Conservation (phyloP, 495 filamentous ascomycete genomes). For the Schizothecium vesticola region DNA sequence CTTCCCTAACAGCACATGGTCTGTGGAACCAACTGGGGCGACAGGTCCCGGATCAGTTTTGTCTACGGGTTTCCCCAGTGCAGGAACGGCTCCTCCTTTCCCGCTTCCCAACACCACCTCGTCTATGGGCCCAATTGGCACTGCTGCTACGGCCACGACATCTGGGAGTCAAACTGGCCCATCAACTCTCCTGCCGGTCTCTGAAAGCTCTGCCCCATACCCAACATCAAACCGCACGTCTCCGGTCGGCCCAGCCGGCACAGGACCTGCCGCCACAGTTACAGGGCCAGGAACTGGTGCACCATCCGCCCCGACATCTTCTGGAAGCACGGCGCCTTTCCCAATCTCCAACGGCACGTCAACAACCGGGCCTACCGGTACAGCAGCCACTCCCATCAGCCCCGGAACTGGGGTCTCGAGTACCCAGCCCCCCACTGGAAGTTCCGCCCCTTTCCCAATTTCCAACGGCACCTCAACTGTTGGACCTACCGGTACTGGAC, state of each 20-base stretch:
- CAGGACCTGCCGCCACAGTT: background rate
- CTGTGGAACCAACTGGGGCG: background rate
- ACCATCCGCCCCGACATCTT: background rate
- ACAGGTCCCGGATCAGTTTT: background rate
- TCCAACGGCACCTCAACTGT: slow-evolving; percentile 7
- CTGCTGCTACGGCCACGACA: background rate
- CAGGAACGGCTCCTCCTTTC: slow-evolving; percentile 2
- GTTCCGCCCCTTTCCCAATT: background rate
- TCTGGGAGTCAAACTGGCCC: background rate
- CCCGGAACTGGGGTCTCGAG: background rate
- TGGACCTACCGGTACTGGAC: background rate
- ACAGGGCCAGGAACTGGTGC: background rate
- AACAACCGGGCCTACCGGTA: background rate
- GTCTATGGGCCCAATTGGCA: slow-evolving; percentile 2
- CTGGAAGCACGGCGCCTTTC: background rate
- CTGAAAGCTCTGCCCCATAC: background rate
- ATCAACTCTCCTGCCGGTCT: background rate
- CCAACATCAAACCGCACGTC: background rate
- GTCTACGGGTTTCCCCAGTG: background rate
- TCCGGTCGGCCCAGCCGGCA: background rate
- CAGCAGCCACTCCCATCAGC: background rate
- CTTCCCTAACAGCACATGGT: background rate
- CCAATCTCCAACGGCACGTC: background rate
- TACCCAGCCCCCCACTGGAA: background rate
- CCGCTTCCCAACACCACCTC: slow-evolving; percentile 6